phyloP scores from a whole-genome alignment of 2,329 filamentous ascomycete genomes.

The Apiospora marii region DNA sequence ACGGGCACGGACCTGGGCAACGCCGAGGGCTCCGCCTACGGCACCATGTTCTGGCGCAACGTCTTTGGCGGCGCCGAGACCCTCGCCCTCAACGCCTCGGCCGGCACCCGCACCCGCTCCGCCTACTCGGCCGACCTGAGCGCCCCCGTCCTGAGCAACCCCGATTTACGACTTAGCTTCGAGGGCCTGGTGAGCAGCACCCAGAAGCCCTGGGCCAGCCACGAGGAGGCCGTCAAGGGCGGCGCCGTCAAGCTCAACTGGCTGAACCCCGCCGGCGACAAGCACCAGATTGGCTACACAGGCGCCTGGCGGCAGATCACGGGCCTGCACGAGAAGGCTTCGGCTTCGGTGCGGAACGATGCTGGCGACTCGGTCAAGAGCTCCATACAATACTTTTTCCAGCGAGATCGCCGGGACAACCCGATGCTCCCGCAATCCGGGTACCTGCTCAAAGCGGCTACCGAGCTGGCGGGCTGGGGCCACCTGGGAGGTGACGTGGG shows the following conservation, averaged over 20 bases:
- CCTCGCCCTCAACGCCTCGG: constrained; percentile 83
- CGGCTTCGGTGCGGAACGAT: constrained; percentile 81
- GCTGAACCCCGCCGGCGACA: constrained; percentile 69
- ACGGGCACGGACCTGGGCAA: constrained; percentile 95
- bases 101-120: constrained; percentile 89
- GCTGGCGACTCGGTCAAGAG: constrained; percentile 93
- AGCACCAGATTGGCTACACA: constrained; percentile 82
- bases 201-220: constrained; percentile 90
- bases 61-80: constrained; percentile 94
- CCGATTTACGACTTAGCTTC: constrained; percentile 79
- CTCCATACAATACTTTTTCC: constrained; percentile 82
- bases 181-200: constrained; percentile 85
- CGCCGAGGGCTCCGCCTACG: constrained; percentile 91
- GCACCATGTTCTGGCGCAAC: constrained; percentile 87
- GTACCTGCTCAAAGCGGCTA: constrained; percentile 78
- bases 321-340: constrained; percentile 76
- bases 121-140: constrained; percentile 89
- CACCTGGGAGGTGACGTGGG: constrained; percentile 86
- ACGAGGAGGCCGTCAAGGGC: constrained; percentile 87
- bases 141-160: constrained; percentile 83
- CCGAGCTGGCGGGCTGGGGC: constrained; percentile 88
- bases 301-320: constrained; percentile 90
- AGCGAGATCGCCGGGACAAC: constrained; percentile 82
- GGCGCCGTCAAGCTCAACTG: constrained; percentile 80
- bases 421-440: constrained; percentile 84